Percentiles rank a stretch among this genome's conserved stretches.
Conservation (phyloP, 2,329 filamentous ascomycete genomes). For the Xylaria sp. region DNA sequence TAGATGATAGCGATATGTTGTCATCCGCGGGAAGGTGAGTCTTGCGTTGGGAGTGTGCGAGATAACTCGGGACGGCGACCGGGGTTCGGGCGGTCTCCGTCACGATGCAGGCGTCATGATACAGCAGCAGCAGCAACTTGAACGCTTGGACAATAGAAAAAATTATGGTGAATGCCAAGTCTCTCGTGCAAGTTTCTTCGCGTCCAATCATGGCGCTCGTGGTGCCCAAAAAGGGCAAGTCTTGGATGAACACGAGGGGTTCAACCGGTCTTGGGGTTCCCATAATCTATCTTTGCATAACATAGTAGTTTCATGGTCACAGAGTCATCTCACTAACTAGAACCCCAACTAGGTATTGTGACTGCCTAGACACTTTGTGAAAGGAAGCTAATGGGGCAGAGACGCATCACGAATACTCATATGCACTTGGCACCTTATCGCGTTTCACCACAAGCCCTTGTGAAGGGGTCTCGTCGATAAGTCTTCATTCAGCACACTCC, state of each 20-base stretch:
- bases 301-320: background rate
- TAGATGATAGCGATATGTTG: background rate
- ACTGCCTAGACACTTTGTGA: background rate
- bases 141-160: too few species aligned
- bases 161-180: constrained; percentile 17
- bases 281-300: too few species aligned
- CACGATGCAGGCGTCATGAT: background rate
- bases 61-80: background rate
- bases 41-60: background rate
- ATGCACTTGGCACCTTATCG: too few species aligned
- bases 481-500: too few species aligned
- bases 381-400: background rate
- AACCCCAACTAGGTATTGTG: background rate
- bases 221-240: constrained; percentile 39
- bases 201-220: constrained; percentile 35
- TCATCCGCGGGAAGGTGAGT: background rate
- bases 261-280: background rate
- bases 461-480: background rate
- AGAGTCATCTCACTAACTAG: background rate
- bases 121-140: background rate
- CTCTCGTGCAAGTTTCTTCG: background rate
- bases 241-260: constrained; percentile 3
- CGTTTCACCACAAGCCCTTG: background rate
- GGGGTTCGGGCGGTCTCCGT: background rate
- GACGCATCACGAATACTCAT: background rate